Evolutionary conservation across 345 rosid genomes (phyloP), one percentile per base, ranked within the genome.

Genomic region (Streptanthus diversifolius): DNA sequence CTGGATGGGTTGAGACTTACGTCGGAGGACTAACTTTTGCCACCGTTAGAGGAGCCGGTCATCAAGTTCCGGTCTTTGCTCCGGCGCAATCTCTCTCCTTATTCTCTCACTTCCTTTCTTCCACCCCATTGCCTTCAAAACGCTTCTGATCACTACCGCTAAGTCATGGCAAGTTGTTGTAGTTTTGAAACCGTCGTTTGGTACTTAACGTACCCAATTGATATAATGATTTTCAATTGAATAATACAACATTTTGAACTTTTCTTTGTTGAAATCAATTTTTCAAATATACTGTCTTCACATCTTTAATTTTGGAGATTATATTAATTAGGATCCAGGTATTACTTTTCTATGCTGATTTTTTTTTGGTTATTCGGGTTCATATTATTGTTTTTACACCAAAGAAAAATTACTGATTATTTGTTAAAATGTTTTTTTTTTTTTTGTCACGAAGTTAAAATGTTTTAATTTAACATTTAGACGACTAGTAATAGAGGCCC

Each of bases 31-130:
- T 87, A 33, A 80, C 77, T 14, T 80, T 87, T 17, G 91, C 80
- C 35, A 90, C 96, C 8, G 83, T 90, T 37, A 81, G 86, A 4
- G 96, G 92, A 7, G 91, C 93, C 0, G 93, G 93, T 45, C 96
- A 90, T 66, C 88, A 82, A 40, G 96, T 87, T 63, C 93, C 93
- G 3, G 17, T 72, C 15, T 81, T 84, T 24, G 88, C 89, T 8
- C 86, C 87, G 3, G 22, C 68, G 1, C 88, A 81, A 61, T 85
- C 96, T 19, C 89, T 90, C 5, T 61, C 88, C 37, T 83, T 87
- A 17, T 80, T 90, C 79, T 30, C 82, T 52, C 88, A 85, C 61
- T 89, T 36, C 55, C 55, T 49, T 49, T 49, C 55, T 49, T 49
- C 55, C 55, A 49, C 30, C 15, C 55, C 55, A 22, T 22, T 49